Evolutionary conservation across 306 rosid species (phyloP).

Genomic region (Heteromeles arbutifolia): DNA sequence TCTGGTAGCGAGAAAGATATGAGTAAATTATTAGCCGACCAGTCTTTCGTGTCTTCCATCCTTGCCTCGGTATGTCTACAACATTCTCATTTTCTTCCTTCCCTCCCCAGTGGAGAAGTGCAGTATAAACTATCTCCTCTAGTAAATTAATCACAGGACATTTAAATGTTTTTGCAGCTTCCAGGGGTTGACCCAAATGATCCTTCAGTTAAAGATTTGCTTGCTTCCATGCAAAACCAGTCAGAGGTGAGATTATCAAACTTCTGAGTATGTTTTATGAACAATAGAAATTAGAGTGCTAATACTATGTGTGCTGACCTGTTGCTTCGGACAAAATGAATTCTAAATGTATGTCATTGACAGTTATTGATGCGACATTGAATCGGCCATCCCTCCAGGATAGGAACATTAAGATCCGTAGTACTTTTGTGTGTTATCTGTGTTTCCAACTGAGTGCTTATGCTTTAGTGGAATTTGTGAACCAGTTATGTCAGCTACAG

Average conservation of each 20-base stretch:
- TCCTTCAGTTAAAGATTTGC: constrained; percentile 89
- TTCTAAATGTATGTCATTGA: too few species aligned
- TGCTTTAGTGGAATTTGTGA: neutral
- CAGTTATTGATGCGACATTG: neutral
- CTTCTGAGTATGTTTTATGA: neutral
- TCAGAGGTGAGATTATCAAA: constrained; percentile 52
- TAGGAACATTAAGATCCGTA: neutral
- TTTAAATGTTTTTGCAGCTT: constrained; percentile 60
- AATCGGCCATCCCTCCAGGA: neutral
- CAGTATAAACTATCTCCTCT: constrained; percentile 5
- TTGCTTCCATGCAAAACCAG: constrained; percentile 92
- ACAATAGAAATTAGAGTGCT: neutral
- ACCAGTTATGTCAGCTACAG: neutral
- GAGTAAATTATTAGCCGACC: constrained; percentile 88
- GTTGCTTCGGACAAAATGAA: neutral
- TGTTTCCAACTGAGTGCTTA: neutral
- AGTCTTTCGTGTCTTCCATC: constrained; percentile 88
- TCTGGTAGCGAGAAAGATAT: constrained; percentile 64
- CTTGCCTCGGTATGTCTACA: constrained; percentile 67
- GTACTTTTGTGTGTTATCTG: neutral
- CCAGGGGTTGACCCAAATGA: constrained; percentile 99
- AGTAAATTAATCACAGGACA: constrained; percentile 7
- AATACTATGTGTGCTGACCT: neutral
- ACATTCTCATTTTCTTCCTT: neutral
- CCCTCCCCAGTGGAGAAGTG: neutral